Percentiles rank a stretch among this genome's conserved stretches.
Evolutionary conservation across 805 yeast genomes (phyloP).

Genomic region (Wickerhamomyces mucosus): DNA sequence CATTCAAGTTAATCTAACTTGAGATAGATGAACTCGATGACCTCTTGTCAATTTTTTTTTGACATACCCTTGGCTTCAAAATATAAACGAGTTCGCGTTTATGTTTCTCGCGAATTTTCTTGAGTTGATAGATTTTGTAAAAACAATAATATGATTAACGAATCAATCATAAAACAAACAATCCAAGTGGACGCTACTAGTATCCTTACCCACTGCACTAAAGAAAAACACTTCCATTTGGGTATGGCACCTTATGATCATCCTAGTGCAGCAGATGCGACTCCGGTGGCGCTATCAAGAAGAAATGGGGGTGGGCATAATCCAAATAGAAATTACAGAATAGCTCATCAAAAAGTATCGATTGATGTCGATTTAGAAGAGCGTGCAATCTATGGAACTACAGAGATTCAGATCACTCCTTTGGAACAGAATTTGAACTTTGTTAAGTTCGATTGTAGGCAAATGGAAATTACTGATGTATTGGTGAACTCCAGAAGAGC

Average conservation of each 20-base stretch:
- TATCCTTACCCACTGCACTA: background rate
- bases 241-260: constrained; percentile 14
- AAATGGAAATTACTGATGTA: constrained; percentile 54
- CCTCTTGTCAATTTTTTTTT: background rate
- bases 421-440: constrained; percentile 44
- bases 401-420: constrained; percentile 80
- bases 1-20: background rate
- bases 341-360: constrained; percentile 78
- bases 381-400: constrained; percentile 53
- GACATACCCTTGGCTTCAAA: background rate
- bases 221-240: background rate
- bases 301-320: constrained; percentile 1
- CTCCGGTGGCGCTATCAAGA: constrained; percentile 10
- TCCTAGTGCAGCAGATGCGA: constrained; percentile 10
- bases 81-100: background rate
- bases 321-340: constrained; percentile 34
- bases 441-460: constrained; percentile 73
- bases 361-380: constrained; percentile 72
- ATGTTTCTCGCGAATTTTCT: background rate
- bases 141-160: background rate
- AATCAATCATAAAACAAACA: background rate
- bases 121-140: background rate
- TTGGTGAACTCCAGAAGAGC: constrained; percentile 54
- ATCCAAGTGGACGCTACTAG: too few species aligned
- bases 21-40: background rate